Percentiles rank a stretch among this genome's conserved stretches.
Evolutionary conservation across 1,139 yeast genomes (phyloP).

Genomic region (Lodderomyces jiufengensis): DNA sequence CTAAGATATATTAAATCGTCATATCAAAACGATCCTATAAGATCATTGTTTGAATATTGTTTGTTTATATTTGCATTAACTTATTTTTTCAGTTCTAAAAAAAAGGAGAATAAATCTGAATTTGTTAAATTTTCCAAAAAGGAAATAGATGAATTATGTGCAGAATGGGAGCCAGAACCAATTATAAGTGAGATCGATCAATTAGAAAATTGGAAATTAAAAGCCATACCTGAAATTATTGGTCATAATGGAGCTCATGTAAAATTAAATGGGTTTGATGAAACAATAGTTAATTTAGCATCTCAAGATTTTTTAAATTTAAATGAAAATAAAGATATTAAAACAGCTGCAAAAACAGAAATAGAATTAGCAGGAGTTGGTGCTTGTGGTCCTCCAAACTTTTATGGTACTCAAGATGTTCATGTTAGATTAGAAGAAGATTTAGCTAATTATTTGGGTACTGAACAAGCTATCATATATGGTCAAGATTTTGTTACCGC

Average conservation of each 20-base stretch:
- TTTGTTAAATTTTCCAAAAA: conserved; percentile 57
- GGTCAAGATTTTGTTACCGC: conserved; percentile 93
- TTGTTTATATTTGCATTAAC: conserved; percentile 80
- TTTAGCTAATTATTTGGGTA: conserved; percentile 68
- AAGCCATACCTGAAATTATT: conserved; percentile 58
- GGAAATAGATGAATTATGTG: conserved; percentile 80
- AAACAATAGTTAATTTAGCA: conserved; percentile 61
- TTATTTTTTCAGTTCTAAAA: conserved; percentile 80
- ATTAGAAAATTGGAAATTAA: conserved; percentile 59
- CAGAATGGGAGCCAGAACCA: conserved; percentile 91
- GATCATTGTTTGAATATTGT: conserved; percentile 78
- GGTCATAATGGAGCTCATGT: conserved; percentile 58
- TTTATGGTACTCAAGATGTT: conserved; percentile 93
- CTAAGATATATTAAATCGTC: conserved; percentile 82
- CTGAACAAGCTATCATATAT: conserved; percentile 77
- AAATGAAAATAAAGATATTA: conserved; percentile 45
- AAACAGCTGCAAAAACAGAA: conserved; percentile 53
- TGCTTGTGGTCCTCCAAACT: conserved; percentile 98
- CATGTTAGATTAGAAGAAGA: conserved; percentile 80
- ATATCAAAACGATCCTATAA: conserved; percentile 88
- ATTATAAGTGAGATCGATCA: conserved; percentile 54
- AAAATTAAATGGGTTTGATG: conserved; percentile 13
- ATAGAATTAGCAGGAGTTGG: conserved; percentile 86
- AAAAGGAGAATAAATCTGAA: conserved; percentile 73
- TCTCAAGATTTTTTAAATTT: conserved; percentile 62